phyloP scores from a whole-genome alignment of 768 basidiomycete species.

The Xerocomellus amylosporus region DNA sequence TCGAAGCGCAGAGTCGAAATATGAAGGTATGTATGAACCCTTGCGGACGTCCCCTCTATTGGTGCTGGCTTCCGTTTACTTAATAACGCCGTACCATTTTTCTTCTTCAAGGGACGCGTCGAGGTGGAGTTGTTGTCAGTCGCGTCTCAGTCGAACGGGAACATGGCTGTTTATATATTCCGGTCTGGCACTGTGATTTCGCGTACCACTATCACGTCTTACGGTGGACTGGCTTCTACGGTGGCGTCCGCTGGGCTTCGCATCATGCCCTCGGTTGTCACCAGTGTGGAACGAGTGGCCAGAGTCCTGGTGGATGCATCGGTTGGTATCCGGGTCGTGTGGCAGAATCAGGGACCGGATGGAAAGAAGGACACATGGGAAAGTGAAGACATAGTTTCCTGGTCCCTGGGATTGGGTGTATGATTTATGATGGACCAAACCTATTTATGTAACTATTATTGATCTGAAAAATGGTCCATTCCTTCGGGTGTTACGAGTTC shows the following conservation, averaged over 20 bases:
- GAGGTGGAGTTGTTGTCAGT: conserved; percentile 16
- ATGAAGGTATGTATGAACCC: conserved; percentile 21
- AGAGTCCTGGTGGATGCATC: conserved; percentile 27
- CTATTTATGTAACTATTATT: no score
- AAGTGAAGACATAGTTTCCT: conserved; percentile 26
- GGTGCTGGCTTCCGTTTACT: background rate
- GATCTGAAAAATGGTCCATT: no score
- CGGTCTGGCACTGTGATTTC: conserved; percentile 19
- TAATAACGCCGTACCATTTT: no score
- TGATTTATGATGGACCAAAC: no score
- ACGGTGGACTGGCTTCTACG: conserved; percentile 16
- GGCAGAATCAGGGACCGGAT: conserved; percentile 18
- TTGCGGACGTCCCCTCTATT: background rate
- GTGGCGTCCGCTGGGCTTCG: conserved; percentile 20
- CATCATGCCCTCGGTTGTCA: conserved; percentile 23
- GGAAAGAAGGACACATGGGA: conserved; percentile 26
- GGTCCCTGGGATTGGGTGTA: conserved; percentile 23
- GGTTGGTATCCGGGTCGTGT: conserved; percentile 27
- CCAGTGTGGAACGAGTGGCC: conserved; percentile 18
- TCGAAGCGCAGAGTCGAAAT: conserved; percentile 19
- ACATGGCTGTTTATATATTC: conserved; percentile 19
- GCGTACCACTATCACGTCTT: conserved; percentile 8
- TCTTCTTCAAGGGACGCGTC: conserved; percentile 20
- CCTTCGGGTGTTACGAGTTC: no score
- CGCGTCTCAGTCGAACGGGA: conserved; percentile 13